Evolutionary conservation across 306 rosid species (phyloP).

Genomic region (Inga leiocalycina): DNA sequence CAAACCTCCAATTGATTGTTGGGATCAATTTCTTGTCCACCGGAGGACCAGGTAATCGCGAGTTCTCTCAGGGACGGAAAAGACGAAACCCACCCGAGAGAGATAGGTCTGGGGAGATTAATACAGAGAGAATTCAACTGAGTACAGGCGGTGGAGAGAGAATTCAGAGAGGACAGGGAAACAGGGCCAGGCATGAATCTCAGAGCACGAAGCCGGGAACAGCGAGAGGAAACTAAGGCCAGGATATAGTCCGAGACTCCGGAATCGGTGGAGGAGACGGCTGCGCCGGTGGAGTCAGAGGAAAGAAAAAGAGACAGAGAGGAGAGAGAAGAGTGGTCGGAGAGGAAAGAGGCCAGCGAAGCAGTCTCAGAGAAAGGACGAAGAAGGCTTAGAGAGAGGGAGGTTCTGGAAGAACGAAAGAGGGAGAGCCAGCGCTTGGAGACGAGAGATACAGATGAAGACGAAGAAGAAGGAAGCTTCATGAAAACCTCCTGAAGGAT

Average conservation of each 20-base stretch:
- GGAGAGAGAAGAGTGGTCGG: conserved; percentile 63
- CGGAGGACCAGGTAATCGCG: conserved; percentile 40
- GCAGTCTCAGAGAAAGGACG: conserved; percentile 23
- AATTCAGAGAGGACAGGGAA: conserved; percentile 58
- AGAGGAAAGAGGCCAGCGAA: conserved; percentile 56
- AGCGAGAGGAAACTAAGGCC: conserved; percentile 43
- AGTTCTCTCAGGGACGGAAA: conserved; percentile 60
- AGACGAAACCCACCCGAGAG: conserved; percentile 55
- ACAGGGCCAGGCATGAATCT: conserved; percentile 54
- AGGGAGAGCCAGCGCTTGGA: conserved; percentile 36
- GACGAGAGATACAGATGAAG: conserved; percentile 62
- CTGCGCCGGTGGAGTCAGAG: conserved; percentile 29
- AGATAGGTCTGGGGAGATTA: conserved; percentile 61
- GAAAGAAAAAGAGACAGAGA: conserved; percentile 58
- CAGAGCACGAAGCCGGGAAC: conserved; percentile 52
- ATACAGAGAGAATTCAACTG: conserved; percentile 60
- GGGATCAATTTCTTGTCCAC: conserved; percentile 18
- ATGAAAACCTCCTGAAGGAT: conserved; percentile 74
- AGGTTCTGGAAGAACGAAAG: conserved; percentile 61
- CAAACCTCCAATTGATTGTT: conserved; percentile 22
- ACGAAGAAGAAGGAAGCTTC: conserved; percentile 59
- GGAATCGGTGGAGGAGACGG: conserved; percentile 9
- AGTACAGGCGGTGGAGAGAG: conserved; percentile 61
- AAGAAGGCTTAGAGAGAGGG: conserved; percentile 64
- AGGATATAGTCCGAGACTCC: conserved; percentile 42